A percentile compares a stretch with the other conserved stretches of the same genome.
phyloP scores from a whole-genome alignment of 495 filamentous ascomycete species.

The Immersiella caudata region DNA sequence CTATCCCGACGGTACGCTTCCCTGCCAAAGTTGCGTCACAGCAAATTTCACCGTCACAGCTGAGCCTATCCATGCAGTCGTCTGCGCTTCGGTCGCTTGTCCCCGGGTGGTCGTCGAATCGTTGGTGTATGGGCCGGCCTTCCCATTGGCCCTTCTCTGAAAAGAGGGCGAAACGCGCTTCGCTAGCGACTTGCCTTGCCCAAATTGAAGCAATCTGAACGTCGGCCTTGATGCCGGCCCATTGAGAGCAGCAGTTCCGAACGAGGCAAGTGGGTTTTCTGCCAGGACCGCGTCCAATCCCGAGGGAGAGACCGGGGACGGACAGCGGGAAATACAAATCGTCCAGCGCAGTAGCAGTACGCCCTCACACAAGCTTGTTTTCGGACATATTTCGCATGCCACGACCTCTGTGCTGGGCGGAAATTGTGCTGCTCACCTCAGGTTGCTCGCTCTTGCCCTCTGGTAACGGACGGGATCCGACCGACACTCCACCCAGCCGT shows the following conservation, averaged over 20 bases:
- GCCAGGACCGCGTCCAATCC: constrained; percentile 1
- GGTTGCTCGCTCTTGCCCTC: constrained; percentile 1
- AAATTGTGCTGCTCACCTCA: no score
- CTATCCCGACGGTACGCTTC: neutral
- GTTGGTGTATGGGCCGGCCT: neutral
- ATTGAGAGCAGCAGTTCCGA: constrained; percentile 7
- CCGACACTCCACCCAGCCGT: neutral
- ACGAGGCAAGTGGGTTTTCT: constrained; percentile 1
- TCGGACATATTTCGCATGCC: constrained; percentile 18
- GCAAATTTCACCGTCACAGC: neutral
- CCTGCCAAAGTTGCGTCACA: neutral
- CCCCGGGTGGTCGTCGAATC: neutral
- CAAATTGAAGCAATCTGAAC: neutral
- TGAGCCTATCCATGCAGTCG: neutral
- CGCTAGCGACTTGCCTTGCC: neutral
- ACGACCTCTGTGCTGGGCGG: neutral
- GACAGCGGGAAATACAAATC: neutral
- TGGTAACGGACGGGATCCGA: neutral
- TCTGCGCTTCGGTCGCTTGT: constrained; percentile 7
- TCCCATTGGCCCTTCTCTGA: neutral
- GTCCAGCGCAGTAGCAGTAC: neutral
- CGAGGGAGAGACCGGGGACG: neutral
- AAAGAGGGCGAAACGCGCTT: neutral
- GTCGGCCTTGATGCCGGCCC: neutral
- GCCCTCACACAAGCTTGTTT: constrained; percentile 19